Evolutionary conservation across 2,329 filamentous ascomycete species (phyloP).

Genomic region (Phialophora tarda): DNA sequence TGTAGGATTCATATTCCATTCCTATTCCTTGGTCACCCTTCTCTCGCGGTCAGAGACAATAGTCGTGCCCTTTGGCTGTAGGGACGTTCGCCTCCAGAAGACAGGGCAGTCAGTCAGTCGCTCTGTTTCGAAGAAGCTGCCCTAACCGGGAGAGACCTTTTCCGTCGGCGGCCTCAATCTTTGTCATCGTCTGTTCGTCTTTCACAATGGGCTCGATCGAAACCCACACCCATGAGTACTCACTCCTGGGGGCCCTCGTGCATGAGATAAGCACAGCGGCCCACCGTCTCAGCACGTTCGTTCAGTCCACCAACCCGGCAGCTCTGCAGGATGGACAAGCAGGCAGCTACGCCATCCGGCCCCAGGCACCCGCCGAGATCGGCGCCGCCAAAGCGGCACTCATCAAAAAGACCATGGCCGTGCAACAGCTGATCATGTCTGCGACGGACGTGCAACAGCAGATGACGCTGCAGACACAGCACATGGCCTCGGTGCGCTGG

Average conservation of each 20-base stretch:
- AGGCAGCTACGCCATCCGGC: conserved; percentile 6
- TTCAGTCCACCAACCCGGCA: background rate
- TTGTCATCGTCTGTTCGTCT: background rate
- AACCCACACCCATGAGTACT: background rate
- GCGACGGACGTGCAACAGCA: conserved; percentile 15
- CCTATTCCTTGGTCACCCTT: too few species aligned
- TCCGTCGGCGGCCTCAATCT: too few species aligned
- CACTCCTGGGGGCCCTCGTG: background rate
- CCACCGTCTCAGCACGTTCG: background rate
- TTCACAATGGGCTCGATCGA: background rate
- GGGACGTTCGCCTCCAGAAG: too few species aligned
- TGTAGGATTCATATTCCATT: too few species aligned
- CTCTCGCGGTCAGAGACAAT: too few species aligned
- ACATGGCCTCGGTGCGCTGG: conserved; percentile 13
- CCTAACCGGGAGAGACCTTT: too few species aligned
- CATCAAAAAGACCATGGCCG: conserved; percentile 9
- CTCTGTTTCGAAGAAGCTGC: too few species aligned
- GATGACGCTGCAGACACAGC: conserved; percentile 13
- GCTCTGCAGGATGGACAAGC: background rate
- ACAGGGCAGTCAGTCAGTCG: too few species aligned
- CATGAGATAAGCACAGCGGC: background rate
- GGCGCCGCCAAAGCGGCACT: conserved; percentile 1
- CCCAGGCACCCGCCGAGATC: background rate
- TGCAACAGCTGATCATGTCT: conserved; percentile 18
- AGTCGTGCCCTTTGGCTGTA: too few species aligned